Base-by-base conservation (phyloP, 768 basidiomycete genomes). In the Boletus bicolor region DNA sequence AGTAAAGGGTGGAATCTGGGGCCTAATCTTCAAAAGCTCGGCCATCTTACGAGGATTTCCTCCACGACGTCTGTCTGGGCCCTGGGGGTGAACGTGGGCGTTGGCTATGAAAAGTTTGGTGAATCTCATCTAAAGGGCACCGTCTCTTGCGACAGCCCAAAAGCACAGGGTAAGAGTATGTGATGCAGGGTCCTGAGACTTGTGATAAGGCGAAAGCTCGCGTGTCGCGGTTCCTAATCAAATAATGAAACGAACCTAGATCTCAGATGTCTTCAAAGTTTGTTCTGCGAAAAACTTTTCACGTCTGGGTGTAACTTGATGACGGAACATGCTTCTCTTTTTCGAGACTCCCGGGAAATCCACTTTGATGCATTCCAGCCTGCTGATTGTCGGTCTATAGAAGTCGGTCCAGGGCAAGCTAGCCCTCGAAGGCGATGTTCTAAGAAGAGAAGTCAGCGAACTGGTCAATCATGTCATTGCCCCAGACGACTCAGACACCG, bases 171-270 rank as follows among this genome's bases (percentile, higher is more conserved):
- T 19, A 28, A 30, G 24, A 35, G 32, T 36, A 32, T 41, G 48
- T n/a, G 51, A 49, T 37, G 30, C 44, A 50, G 44, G 41, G n/a
- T 44, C 57, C 44, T 51, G 46, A 50, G 38, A 39, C n/a, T n/a
- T 17, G 53, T 63, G 56, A 62, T 42, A 34, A 32, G 30, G 60
- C 34, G 37, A 53, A 54, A n/a, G 24, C 35, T 48, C 54, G 47
- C 52, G 43, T 56, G 58, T 54, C 39, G 39, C 45, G 42, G 47
- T 36, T 49, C 55, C 55, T 48, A 38, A 45, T 39, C 55, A 55
- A 35, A 34, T 36, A 24, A 64, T 42, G 47, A 41, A 59, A 54
- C 46, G 36, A 54, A 48, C 62, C 54, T 54, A 26, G 26, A 65
- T 61, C 65, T 52, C 21, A 55, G 51, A 54, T 51, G 32, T 44